These are phyloP conservation scores for Trichoderma asperellum DNA, from an alignment of 2,329 filamentous ascomycete species.

Conservation along the genomic window DNA sequence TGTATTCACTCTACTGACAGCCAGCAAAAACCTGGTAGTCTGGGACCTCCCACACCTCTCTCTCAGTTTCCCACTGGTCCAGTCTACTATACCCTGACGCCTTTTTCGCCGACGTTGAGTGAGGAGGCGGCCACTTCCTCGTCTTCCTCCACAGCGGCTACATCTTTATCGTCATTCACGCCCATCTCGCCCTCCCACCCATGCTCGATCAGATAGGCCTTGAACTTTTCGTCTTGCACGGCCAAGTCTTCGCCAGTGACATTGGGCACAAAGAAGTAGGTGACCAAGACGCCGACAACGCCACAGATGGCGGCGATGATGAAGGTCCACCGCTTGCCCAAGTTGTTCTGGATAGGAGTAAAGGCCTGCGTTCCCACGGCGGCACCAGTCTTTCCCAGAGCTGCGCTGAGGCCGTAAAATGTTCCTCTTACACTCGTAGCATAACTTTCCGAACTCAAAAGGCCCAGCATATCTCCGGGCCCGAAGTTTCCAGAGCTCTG, in stretches of 20 bases:
- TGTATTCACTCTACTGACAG: neutral
- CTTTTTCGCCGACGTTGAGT: slow-evolving; percentile 30
- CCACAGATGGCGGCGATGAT: slow-evolving; percentile 57
- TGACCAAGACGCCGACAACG: slow-evolving; percentile 51
- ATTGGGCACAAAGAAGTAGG: slow-evolving; percentile 52
- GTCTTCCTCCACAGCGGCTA: slow-evolving; percentile 31
- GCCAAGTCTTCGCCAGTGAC: slow-evolving; percentile 50
- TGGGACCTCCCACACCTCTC: neutral
- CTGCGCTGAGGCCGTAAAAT: slow-evolving; percentile 56
- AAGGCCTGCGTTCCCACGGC: slow-evolving; percentile 57
- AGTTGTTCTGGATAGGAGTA: slow-evolving; percentile 49
- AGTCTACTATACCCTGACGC: slow-evolving; percentile 30
- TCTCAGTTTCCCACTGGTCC: neutral
- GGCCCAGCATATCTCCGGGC: slow-evolving; percentile 55
- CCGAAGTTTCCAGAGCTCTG: slow-evolving; percentile 54
- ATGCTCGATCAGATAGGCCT: slow-evolving; percentile 48
- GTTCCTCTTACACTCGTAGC: slow-evolving; percentile 57
- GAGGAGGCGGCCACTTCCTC: slow-evolving; percentile 8
- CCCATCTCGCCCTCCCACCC: slow-evolving; percentile 54
- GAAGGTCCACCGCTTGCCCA: slow-evolving; percentile 56
- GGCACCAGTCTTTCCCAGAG: slow-evolving; percentile 55
- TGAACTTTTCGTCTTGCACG: slow-evolving; percentile 49
- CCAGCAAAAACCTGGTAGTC: neutral
- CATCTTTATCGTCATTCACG: slow-evolving; percentile 33
- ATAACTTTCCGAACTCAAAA: slow-evolving; percentile 53